Base-by-base conservation (phyloP, 441 rosid genomes). In the Pelargonium fulgidum region DNA sequence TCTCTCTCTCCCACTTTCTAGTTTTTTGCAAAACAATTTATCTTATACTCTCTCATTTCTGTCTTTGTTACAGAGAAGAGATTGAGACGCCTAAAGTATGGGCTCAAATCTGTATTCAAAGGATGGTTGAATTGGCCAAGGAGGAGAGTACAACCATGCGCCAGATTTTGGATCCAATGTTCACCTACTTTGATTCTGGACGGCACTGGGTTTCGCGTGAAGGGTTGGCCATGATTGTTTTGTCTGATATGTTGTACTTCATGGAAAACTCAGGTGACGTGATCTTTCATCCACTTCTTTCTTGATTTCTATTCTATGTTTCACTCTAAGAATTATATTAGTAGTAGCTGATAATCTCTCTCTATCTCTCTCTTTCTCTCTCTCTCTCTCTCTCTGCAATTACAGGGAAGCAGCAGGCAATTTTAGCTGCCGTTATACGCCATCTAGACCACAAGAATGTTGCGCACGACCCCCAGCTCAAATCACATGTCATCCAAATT, bases 391-490 rank as follows among this genome's bases (percentile, higher is more conserved):
- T 9, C 19, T 64, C 13, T 64, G 73, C 68, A 67, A 64, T 82
- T 52, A 52, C 89, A 95, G 99, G 92, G 69, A 86, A 86, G 78
- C 94, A 81, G 75, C 98, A 87, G 71, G 73, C 85, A 77, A 82
- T 95, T 72, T 85, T 95, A 75, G 87, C 96, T 2, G 81, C 91
- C 68, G 87, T 90, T 42, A 80, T 92, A 65, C 96, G 90, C 68
- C 97, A 95, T 81, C 84, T 95, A 70, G 98, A 92, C 81, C 93
- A 89, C 80, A 92, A 95, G 75, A 92, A 89, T 80, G 87, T 95
- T 42, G 78, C 75, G 17, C 95, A 81, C 71, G 95, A 95, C 84
- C 90, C 93, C 52, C 85, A 78, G 65, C 87, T 92, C 67, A 95
- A 92, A 74, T 82, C 96, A 64, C 54, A 72, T 70, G 85, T 89